Evolutionary conservation across 2,329 filamentous ascomycete genomes (phyloP).

Genomic region (Stagonosporopsis rhizophila): DNA sequence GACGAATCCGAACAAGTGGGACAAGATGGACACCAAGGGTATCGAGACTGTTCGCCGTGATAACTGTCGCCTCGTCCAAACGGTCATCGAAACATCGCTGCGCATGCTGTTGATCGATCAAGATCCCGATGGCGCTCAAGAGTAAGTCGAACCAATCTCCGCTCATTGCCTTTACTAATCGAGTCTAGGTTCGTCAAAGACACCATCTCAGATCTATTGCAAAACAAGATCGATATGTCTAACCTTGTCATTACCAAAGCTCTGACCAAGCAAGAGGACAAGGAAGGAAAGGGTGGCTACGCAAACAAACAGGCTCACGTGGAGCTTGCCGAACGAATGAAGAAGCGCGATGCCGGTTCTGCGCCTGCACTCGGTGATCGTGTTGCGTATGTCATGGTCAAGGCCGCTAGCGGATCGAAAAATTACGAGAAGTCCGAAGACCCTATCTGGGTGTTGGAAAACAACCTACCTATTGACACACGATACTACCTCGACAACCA

Average conservation of each 20-base stretch:
- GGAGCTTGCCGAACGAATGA: constrained; percentile 94
- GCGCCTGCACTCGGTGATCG: constrained; percentile 92
- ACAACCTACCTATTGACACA: constrained; percentile 97
- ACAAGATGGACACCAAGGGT: constrained; percentile 99
- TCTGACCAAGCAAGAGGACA: constrained; percentile 70
- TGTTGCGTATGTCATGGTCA: constrained; percentile 97
- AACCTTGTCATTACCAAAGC: constrained; percentile 99
- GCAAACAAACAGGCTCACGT: constrained; percentile 93
- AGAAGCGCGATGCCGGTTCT: constrained; percentile 93
- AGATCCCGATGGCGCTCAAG: constrained; percentile 88
- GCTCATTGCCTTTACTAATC: not conserved
- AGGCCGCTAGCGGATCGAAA: constrained; percentile 85
- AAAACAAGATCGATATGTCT: constrained; percentile 99
- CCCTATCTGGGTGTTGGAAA: constrained; percentile 93
- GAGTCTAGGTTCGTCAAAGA: constrained; percentile 85
- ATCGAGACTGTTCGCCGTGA: constrained; percentile 98
- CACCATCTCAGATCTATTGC: constrained; percentile 90
- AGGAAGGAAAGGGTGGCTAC: constrained; percentile 61
- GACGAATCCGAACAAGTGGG: constrained; percentile 92
- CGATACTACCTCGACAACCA: constrained; percentile 99
- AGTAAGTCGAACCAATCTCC: constrained; percentile 65
- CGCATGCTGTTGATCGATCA: constrained; percentile 95
- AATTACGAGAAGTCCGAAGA: constrained; percentile 98
- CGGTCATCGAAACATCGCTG: constrained; percentile 94
- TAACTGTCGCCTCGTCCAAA: constrained; percentile 94